phyloP scores from a whole-genome alignment of 2,329 filamentous ascomycete species.

The Nigrograna mackinnonii region DNA sequence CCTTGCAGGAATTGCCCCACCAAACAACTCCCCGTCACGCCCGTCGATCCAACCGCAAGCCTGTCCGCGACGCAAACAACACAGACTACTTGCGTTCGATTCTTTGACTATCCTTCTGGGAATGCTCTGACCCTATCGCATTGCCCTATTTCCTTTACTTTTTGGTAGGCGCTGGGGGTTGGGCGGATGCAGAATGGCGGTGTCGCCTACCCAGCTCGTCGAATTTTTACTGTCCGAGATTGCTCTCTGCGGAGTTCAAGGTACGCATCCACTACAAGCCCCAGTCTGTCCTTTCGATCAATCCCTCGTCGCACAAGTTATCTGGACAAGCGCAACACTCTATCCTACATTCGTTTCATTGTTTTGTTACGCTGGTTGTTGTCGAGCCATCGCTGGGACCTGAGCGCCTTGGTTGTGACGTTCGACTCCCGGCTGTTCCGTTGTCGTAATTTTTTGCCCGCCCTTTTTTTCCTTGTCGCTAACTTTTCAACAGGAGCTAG shows the following conservation, averaged over 20 bases:
- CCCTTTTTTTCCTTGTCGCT: slow-evolving; percentile 5
- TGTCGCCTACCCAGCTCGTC: slow-evolving; percentile 59
- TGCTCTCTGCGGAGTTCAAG: slow-evolving; percentile 61
- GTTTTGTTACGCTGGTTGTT: no score
- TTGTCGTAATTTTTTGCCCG: neutral
- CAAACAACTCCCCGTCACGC: neutral
- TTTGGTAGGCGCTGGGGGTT: slow-evolving; percentile 19
- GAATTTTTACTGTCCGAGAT: slow-evolving; percentile 63
- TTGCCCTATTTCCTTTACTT: slow-evolving; percentile 8
- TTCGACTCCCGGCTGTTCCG: slow-evolving; percentile 15
- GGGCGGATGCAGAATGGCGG: slow-evolving; percentile 27
- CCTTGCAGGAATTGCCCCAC: neutral
- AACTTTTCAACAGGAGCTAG: slow-evolving; percentile 38
- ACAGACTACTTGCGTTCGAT: slow-evolving; percentile 23
- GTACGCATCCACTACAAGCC: slow-evolving; percentile 43
- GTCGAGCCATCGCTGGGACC: no score
- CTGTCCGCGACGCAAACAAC: neutral
- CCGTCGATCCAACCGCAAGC: neutral
- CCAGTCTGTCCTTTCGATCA: no score
- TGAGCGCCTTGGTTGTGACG: no score
- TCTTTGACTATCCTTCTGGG: slow-evolving; percentile 11
- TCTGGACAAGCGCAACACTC: no score
- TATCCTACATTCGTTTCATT: no score
- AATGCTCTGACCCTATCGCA: slow-evolving; percentile 10
- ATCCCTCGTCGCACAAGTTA: no score